phyloP scores from a whole-genome alignment of 1,139 yeast species.

The Suhomyces ambrosiae region DNA sequence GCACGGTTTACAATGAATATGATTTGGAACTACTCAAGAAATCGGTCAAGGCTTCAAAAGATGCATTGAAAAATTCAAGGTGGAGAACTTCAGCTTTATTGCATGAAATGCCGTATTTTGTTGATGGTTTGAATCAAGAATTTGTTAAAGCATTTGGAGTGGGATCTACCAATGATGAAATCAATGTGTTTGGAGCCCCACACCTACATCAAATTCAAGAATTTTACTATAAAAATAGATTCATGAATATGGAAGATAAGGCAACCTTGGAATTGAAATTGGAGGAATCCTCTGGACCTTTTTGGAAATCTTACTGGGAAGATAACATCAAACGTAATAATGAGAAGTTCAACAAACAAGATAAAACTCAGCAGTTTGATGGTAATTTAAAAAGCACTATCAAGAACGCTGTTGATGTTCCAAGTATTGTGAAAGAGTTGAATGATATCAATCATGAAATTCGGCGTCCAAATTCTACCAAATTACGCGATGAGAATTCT shows the following conservation, averaged over 20 bases:
- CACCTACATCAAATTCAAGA: conserved; percentile 56
- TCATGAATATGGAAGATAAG: conserved; percentile 32
- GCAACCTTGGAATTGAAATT: conserved; percentile 32
- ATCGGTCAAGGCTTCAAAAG: conserved; percentile 47
- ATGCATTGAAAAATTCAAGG: conserved; percentile 51
- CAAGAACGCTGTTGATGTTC: conserved; percentile 15
- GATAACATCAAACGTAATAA: conserved; percentile 38
- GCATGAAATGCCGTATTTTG: conserved; percentile 66
- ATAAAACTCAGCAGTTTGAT: conserved; percentile 22
- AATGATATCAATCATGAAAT: conserved; percentile 2
- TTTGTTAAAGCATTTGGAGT: conserved; percentile 47
- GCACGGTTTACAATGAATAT: conserved; percentile 26
- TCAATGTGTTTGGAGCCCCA: conserved; percentile 60
- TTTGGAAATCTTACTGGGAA: conserved; percentile 59
- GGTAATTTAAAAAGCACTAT: conserved; percentile 8
- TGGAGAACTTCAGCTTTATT: conserved; percentile 60
- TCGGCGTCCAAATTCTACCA: background rate
- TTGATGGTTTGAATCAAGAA: conserved; percentile 43
- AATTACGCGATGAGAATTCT: background rate
- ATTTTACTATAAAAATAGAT: conserved; percentile 55
- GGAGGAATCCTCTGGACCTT: conserved; percentile 35
- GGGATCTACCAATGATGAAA: conserved; percentile 33
- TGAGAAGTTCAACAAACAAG: conserved; percentile 34
- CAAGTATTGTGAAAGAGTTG: conserved; percentile 14
- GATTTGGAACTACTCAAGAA: conserved; percentile 45